Evolutionary conservation across 2,329 filamentous ascomycete genomes (phyloP).

Genomic region (Penicillium sp.): DNA sequence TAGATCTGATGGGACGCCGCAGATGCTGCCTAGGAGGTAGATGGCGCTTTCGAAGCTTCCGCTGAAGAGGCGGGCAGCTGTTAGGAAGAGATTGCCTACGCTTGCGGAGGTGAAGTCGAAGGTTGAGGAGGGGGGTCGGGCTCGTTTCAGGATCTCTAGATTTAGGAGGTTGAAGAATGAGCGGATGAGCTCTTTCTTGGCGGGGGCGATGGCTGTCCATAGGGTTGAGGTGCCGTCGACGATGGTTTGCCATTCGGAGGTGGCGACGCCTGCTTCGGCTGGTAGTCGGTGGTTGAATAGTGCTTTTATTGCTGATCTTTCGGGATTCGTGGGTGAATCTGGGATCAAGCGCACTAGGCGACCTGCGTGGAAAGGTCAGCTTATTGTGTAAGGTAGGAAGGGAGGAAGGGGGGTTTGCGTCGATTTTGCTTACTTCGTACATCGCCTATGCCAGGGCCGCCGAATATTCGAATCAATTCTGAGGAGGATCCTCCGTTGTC

Average conservation of each 20-base stretch:
- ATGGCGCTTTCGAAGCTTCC: constrained; percentile 91
- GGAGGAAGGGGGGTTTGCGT: too few relatives aligned
- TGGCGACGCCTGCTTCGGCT: constrained; percentile 57
- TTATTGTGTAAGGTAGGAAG: background rate
- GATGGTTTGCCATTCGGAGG: constrained; percentile 80
- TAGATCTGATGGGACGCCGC: constrained; percentile 67
- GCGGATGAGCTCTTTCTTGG: constrained; percentile 72
- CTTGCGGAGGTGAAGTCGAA: constrained; percentile 76
- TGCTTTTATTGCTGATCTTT: constrained; percentile 69
- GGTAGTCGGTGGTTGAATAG: constrained; percentile 87
- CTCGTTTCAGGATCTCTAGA: constrained; percentile 72
- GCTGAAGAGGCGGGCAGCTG: constrained; percentile 82
- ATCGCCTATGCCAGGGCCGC: constrained; percentile 81
- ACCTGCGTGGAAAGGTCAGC: constrained; percentile 50
- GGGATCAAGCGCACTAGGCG: constrained; percentile 89
- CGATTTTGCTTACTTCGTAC: constrained; percentile 58
- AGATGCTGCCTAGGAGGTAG: constrained; percentile 82
- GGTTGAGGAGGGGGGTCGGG: constrained; percentile 63
- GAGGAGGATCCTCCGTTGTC: constrained; percentile 95
- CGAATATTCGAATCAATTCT: constrained; percentile 90
- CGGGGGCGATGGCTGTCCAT: constrained; percentile 67
- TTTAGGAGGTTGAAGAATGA: constrained; percentile 73
- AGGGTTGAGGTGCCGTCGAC: constrained; percentile 75
- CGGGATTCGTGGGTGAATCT: constrained; percentile 54
- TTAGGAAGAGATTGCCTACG: constrained; percentile 75